Base-by-base conservation (phyloP, 495 filamentous ascomycete species). In the Penicillium turbatum region DNA sequence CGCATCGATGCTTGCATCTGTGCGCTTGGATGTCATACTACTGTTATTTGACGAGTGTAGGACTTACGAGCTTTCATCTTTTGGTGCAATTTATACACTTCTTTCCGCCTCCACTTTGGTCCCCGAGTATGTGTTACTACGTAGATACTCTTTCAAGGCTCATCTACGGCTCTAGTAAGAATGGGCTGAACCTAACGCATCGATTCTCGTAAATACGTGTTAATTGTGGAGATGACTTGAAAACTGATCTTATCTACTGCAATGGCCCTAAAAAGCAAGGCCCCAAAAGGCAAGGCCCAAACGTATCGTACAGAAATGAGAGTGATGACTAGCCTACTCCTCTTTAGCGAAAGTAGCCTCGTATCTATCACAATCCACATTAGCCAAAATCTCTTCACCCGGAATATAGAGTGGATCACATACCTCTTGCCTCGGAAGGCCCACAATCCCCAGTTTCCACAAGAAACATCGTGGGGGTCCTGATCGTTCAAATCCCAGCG, bases 341-440 rank as follows among this genome's bases (percentile, higher is more conserved):
- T 56, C 57, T 26, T 49, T 51, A 36, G 69, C 64, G 50, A 65
- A 63, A 17, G 65, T 71, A 26, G 74, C 72, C 55, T 77, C 74
- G 51, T 77, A 77, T 56, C 73, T 76, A 41, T 40, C 26, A 24
- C 38, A 45, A n/a, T 27, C 10, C 12, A 43, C 24, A 38, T 63
- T 42, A 51, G 44, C 35, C 46, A 56, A 35, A 15, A 27, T 35
- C 32, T 30, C 32, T 39, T 21, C 10, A 49, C 12, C 21, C 8
- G 10, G 7, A 27, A 54, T 24, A 51, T 19, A 44, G 32, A 40
- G 16, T 49, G 45, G 29, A 68, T 30, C 55, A 78, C 83, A 62
- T 85, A 96, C 84, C 93, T 87, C 83, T 98, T 98, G 56, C 93
- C 93, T 68, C 93, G 82, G 74, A 98, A 97, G 27, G 85, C 90